phyloP scores from a whole-genome alignment of 2,329 filamentous ascomycete genomes.

The Pseudocercospora cruenta region DNA sequence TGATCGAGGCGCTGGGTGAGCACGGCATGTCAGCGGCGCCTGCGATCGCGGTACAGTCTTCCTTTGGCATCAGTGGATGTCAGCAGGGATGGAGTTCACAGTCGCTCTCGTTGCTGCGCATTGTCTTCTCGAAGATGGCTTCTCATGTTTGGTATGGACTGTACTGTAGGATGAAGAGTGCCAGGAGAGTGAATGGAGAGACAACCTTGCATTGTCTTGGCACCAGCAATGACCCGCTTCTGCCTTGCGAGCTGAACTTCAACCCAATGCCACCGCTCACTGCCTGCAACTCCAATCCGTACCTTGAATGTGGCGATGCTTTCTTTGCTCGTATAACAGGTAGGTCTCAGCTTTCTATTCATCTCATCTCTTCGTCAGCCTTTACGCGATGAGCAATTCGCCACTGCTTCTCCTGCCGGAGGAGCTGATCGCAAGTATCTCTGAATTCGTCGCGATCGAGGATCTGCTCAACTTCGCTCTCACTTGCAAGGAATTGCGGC shows the following conservation, averaged over 20 bases:
- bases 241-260: not conserved
- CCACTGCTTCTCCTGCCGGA: constrained; percentile 17
- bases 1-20: not conserved
- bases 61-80: not conserved
- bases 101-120: not conserved
- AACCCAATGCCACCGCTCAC: not conserved
- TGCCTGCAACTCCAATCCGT: not conserved
- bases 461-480: constrained; percentile 12
- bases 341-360: not conserved
- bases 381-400: not conserved
- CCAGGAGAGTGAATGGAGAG: too few species aligned
- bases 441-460: not conserved
- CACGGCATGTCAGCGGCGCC: constrained; percentile 4
- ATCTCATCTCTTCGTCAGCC: not conserved
- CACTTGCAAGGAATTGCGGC: not conserved
- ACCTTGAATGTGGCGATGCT: not conserved
- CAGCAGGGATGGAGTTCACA: not conserved
- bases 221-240: not conserved
- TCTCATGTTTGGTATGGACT: too few species aligned
- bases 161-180: too few species aligned
- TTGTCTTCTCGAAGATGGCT: not conserved
- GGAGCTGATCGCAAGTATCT: constrained; percentile 20
- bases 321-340: not conserved
- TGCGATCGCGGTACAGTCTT: not conserved
- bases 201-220: not conserved